Conservation (phyloP, 768 basidiomycete species). For the Naganishia friedmannii region DNA sequence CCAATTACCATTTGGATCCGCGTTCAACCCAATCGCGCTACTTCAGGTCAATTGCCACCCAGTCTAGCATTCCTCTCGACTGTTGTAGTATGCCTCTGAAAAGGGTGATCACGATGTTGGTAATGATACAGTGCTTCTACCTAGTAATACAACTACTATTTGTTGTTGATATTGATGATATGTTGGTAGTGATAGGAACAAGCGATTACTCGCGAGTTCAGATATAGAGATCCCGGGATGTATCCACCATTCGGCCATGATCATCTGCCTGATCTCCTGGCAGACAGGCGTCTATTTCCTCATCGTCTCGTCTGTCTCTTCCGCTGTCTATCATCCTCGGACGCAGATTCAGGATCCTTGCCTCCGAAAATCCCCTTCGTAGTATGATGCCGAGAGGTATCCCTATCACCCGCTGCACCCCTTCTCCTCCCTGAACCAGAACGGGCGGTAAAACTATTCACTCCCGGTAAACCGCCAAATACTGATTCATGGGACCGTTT, state of each 20-base stretch:
- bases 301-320: constrained; percentile 13
- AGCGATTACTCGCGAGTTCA: neutral
- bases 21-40: neutral
- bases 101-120: neutral
- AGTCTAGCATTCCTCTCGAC: neutral
- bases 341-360: constrained; percentile 4
- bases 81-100: neutral
- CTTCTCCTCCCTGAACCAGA: neutral
- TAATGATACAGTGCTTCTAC: constrained; percentile 18
- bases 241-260: neutral
- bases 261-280: neutral
- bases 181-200: neutral
- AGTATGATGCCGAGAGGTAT: neutral
- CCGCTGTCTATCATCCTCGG: constrained; percentile 18
- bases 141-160: constrained; percentile 5
- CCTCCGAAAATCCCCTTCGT: constrained; percentile 7
- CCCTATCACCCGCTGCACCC: neutral
- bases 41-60: constrained; percentile 1
- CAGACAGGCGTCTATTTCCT: neutral
- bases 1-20: neutral
- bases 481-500: constrained; percentile 21
- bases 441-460: constrained; percentile 11
- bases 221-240: neutral
- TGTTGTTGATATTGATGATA: constrained; percentile 6
- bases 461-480: constrained; percentile 7